These are phyloP conservation scores for Colletotrichum sp. DNA, from an alignment of 2,329 filamentous ascomycete species.

Conservation along the genomic window DNA sequence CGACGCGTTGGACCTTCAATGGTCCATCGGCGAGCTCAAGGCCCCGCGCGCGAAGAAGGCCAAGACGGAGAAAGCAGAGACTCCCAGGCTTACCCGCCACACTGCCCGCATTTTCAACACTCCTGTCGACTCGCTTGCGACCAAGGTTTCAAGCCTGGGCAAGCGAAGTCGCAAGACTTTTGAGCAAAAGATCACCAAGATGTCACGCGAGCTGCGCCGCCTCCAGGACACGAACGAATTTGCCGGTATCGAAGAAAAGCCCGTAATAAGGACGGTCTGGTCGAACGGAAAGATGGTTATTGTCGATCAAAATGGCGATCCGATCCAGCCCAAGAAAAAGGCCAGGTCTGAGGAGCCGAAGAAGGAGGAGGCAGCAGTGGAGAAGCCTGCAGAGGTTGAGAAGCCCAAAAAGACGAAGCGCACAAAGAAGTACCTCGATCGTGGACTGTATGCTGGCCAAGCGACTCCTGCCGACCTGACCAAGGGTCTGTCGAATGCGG, in stretches of 20 bases:
- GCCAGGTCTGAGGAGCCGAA: constrained; percentile 26
- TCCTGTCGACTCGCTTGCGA: constrained; percentile 47
- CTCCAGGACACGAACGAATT: constrained; percentile 69
- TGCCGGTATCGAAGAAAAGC: constrained; percentile 61
- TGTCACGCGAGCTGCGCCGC: constrained; percentile 62
- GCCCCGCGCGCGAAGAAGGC: constrained; percentile 36
- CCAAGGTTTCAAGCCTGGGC: constrained; percentile 58
- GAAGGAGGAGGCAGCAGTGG: constrained; percentile 25
- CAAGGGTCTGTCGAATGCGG: constrained; percentile 51
- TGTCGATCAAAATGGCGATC: constrained; percentile 43
- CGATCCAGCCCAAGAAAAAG: constrained; percentile 27
- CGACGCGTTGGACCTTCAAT: constrained; percentile 52
- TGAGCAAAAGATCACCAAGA: constrained; percentile 50
- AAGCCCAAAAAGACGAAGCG: constrained; percentile 45
- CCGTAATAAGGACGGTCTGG: constrained; percentile 65
- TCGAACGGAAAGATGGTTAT: constrained; percentile 68
- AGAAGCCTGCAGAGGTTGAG: constrained; percentile 41
- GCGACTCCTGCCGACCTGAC: constrained; percentile 53
- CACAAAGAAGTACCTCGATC: constrained; percentile 78
- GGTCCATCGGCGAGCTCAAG: constrained; percentile 42
- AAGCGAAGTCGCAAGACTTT: constrained; percentile 65
- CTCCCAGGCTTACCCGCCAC: constrained; percentile 40
- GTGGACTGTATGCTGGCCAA: constrained; percentile 90
- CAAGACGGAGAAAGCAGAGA: constrained; percentile 37
- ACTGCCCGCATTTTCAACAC: constrained; percentile 49